A percentile compares a stretch with the other conserved stretches of the same genome.
Evolutionary conservation across 2,329 filamentous ascomycete genomes (phyloP).

Genomic region (Trichoderma sp.): DNA sequence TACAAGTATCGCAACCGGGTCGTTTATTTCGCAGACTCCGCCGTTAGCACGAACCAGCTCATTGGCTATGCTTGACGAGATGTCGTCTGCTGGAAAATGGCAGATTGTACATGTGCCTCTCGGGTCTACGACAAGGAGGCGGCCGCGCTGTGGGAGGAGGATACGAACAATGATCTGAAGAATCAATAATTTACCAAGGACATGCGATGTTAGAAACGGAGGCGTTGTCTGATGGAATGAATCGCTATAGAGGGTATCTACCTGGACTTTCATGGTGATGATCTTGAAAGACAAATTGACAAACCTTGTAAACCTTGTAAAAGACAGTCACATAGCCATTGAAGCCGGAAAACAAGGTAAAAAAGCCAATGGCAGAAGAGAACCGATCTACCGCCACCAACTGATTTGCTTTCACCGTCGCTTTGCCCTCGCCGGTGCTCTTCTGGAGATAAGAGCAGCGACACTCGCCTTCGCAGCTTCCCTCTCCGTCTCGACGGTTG

Average conservation of each 20-base stretch:
- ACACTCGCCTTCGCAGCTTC: no score
- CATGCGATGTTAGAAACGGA: conserved; percentile 27
- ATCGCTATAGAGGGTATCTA: conserved; percentile 21
- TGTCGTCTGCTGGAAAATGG: conserved; percentile 7
- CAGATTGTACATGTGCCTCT: not conserved
- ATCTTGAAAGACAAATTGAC: no score
- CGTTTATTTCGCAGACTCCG: conserved; percentile 20
- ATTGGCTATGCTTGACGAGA: not conserved
- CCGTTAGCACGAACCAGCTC: conserved; percentile 20
- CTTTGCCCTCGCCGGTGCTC: no score
- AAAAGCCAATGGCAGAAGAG: no score
- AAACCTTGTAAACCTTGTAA: no score
- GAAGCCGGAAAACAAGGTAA: no score
- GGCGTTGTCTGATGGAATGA: conserved; percentile 28
- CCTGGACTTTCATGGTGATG: no score
- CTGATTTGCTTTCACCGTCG: no score
- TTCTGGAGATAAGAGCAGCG: no score
- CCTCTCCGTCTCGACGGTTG: no score
- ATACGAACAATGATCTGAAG: conserved; percentile 13
- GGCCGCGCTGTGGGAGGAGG: conserved; percentile 16
- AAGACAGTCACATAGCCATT: no score
- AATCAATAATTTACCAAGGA: conserved; percentile 27
- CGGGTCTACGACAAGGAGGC: conserved; percentile 2
- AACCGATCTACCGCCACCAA: no score
- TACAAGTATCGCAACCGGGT: conserved; percentile 15